Conservation (phyloP, 1,284 basidiomycete genomes). For the Fereydounia khargensis region DNA sequence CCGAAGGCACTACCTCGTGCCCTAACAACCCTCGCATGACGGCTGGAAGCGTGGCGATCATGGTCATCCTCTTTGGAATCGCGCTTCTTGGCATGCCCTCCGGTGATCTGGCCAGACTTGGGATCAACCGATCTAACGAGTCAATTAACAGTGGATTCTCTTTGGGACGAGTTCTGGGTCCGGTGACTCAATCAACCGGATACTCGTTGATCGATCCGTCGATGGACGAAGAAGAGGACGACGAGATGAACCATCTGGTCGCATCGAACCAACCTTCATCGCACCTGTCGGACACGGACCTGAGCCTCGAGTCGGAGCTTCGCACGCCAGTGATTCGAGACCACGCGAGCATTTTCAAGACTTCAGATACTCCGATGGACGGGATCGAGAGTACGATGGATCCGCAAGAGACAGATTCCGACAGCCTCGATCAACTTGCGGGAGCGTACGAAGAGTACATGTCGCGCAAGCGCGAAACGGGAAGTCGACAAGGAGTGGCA, state of each 20-base stretch:
- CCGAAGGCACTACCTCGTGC: not conserved
- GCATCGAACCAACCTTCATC: constrained; percentile 20
- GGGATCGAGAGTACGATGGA: too few relatives aligned
- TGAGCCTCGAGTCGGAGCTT: too few relatives aligned
- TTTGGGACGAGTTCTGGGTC: not conserved
- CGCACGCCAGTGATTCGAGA: too few relatives aligned
- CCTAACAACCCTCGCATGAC: not conserved
- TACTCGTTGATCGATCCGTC: not conserved
- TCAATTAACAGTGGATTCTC: constrained; percentile 1
- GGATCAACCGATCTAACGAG: not conserved
- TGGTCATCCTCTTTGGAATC: constrained; percentile 23
- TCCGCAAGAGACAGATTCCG: too few relatives aligned
- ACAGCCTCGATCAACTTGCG: too few relatives aligned
- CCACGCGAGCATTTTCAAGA: too few relatives aligned
- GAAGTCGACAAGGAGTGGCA: too few relatives aligned
- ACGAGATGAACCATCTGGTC: not conserved
- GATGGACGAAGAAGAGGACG: not conserved
- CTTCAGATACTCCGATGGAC: too few relatives aligned
- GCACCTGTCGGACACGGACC: constrained; percentile 33
- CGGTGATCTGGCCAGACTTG: not conserved
- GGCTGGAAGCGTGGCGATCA: constrained; percentile 15
- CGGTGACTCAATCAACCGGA: not conserved
- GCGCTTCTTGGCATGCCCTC: constrained; percentile 17
- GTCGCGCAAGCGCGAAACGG: too few relatives aligned
- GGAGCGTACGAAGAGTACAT: too few relatives aligned